A percentile compares a stretch with the other conserved stretches of the same genome.
These are phyloP conservation scores for Vitis hybrid DNA, from an alignment of 177 flowering plant species.

Conservation along the genomic window DNA sequence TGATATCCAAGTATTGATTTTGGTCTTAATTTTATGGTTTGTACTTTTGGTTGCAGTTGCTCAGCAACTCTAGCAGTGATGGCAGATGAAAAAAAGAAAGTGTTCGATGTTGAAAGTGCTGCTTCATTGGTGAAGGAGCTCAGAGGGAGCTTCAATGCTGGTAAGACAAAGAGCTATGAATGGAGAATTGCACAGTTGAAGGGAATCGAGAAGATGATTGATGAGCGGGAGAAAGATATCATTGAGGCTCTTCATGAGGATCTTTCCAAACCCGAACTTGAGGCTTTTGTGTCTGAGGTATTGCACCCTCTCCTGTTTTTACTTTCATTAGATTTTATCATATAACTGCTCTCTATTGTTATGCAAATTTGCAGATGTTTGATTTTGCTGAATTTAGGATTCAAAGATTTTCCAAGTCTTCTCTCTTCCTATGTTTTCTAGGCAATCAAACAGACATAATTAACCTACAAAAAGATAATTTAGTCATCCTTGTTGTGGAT, in stretches of 20 bases:
- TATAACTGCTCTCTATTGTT: not conserved
- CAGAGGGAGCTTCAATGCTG: conserved; percentile 25
- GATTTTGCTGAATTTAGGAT: too few relatives aligned
- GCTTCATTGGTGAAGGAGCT: conserved; percentile 32
- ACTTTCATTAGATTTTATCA: too few relatives aligned
- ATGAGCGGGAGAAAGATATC: conserved; percentile 40
- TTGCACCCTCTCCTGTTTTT: not conserved
- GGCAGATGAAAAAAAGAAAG: conserved; percentile 15
- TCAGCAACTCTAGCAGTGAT: conserved; percentile 16
- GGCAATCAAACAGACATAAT: too few relatives aligned
- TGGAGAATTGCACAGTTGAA: conserved; percentile 43
- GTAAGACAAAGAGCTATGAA: conserved; percentile 38
- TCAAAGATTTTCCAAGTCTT: too few relatives aligned
- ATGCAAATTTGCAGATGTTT: too few relatives aligned
- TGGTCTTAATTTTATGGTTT: not conserved
- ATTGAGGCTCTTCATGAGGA: conserved; percentile 34
- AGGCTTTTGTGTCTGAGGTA: conserved; percentile 45
- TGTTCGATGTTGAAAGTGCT: conserved; percentile 24
- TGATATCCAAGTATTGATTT: too few relatives aligned
- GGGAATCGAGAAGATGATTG: conserved; percentile 29
- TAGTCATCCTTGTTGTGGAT: too few relatives aligned
- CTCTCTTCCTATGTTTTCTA: too few relatives aligned
- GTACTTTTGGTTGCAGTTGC: conserved; percentile 1
- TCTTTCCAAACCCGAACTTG: conserved; percentile 40
- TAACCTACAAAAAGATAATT: too few relatives aligned